Percentiles rank a stretch among this genome's conserved stretches.
These are phyloP conservation scores for Tylopilus rubrobrunneus DNA, from an alignment of 768 basidiomycete genomes.

Conservation along the genomic window DNA sequence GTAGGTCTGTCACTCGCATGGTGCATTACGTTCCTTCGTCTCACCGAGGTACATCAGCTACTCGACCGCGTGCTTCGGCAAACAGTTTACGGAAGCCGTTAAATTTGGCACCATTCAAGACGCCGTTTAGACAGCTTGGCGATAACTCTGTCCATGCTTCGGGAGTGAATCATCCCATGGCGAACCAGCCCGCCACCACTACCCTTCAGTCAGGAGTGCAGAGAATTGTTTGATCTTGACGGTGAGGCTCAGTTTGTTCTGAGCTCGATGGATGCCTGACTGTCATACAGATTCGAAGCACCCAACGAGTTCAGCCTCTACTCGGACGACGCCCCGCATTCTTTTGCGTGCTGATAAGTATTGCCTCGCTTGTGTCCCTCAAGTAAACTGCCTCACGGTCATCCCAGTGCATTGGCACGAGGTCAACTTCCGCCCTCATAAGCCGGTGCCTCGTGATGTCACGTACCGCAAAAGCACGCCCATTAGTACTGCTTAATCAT, in stretches of 20 bases:
- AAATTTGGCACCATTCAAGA: conserved; percentile 40
- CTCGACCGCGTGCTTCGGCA: conserved; percentile 43
- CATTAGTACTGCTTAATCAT: no score
- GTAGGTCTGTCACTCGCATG: conserved; percentile 11
- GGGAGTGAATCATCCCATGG: not conserved
- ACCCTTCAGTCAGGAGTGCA: conserved; percentile 75
- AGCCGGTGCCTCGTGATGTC: conserved; percentile 58
- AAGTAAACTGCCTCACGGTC: conserved; percentile 1
- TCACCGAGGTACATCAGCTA: conserved; percentile 32
- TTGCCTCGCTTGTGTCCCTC: not conserved
- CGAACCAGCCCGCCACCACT: no score
- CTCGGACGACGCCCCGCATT: conserved; percentile 65
- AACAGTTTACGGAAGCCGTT: conserved; percentile 49
- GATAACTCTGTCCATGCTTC: conserved; percentile 22
- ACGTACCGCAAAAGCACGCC: conserved; percentile 31
- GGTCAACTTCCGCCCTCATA: conserved; percentile 62
- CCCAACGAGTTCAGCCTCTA: conserved; percentile 40
- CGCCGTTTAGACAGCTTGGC: conserved; percentile 45
- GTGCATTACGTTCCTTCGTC: not conserved
- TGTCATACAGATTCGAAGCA: conserved; percentile 15
- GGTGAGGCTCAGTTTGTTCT: conserved; percentile 16
- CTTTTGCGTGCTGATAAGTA: conserved; percentile 64
- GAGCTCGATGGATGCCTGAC: not conserved
- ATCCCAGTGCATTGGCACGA: conserved; percentile 62
- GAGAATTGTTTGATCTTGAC: conserved; percentile 59